Percentiles rank a stretch among this genome's conserved stretches.
phyloP scores from a whole-genome alignment of 306 rosid species.

The Fragaria ananassa region DNA sequence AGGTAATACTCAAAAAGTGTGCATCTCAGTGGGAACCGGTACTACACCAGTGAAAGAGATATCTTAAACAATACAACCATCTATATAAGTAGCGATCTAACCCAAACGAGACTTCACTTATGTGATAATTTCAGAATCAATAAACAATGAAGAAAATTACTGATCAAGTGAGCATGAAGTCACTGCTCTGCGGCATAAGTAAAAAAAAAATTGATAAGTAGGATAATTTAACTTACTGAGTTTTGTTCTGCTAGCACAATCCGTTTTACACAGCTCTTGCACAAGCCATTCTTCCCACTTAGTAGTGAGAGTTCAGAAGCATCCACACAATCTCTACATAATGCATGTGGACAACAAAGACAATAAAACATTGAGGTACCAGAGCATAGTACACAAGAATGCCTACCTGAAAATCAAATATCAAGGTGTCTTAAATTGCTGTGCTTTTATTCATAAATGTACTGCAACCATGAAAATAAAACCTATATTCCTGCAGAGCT shows the following conservation, averaged over 20 bases:
- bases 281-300: slow-evolving; percentile 47
- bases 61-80: background rate
- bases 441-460: background rate
- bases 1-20: background rate
- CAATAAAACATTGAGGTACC: slow-evolving; percentile 44
- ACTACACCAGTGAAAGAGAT: background rate
- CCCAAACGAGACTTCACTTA: background rate
- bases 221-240: slow-evolving; percentile 39
- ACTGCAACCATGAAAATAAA: background rate
- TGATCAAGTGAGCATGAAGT: background rate
- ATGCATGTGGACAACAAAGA: slow-evolving; percentile 52
- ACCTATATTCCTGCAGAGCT: background rate
- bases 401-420: slow-evolving; percentile 47
- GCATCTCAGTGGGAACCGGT: background rate
- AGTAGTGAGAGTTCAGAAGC: slow-evolving; percentile 31
- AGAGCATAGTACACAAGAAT: slow-evolving; percentile 49
- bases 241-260: slow-evolving; percentile 47
- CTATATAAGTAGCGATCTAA: background rate
- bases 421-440: background rate
- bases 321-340: slow-evolving; percentile 41
- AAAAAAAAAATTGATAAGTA: background rate
- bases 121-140: background rate
- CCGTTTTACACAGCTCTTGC: slow-evolving; percentile 48
- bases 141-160: background rate
- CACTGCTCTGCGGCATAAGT: background rate